Evolutionary conservation across 78 protist species (phyloP).

Genomic region (slime mould (Dictyostelium discoideum)): DNA sequence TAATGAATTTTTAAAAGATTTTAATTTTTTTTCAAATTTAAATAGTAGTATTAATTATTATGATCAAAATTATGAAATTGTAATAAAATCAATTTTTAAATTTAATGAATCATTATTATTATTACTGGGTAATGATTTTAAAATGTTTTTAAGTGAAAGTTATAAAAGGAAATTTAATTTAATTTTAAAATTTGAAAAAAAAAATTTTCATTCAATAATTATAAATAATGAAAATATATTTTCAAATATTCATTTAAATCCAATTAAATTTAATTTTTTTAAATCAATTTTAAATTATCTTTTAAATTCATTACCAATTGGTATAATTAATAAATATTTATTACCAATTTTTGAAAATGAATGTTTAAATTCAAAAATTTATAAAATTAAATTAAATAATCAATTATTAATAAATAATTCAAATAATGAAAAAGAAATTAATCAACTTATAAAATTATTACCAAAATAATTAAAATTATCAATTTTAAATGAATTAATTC

Average conservation of each 20-base stretch:
- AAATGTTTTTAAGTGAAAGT: no score
- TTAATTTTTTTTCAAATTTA: no score
- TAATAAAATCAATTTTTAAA: background rate
- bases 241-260: background rate
- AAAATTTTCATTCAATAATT: background rate
- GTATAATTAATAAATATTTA: background rate
- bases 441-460: no score
- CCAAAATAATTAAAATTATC: background rate
- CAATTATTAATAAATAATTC: no score
- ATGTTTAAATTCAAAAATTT: background rate
- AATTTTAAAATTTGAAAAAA: background rate
- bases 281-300: background rate
- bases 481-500: background rate
- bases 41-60: background rate
- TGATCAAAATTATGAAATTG: background rate
- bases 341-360: background rate
- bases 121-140: background rate
- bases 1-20: no score
- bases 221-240: background rate
- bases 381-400: background rate
- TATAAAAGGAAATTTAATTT: no score
- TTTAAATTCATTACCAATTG: background rate
- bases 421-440: no score
- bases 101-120: background rate
- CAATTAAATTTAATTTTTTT: background rate